phyloP scores from a whole-genome alignment of 2,329 filamentous ascomycete species.

The Apiospora rasikravindrae region DNA sequence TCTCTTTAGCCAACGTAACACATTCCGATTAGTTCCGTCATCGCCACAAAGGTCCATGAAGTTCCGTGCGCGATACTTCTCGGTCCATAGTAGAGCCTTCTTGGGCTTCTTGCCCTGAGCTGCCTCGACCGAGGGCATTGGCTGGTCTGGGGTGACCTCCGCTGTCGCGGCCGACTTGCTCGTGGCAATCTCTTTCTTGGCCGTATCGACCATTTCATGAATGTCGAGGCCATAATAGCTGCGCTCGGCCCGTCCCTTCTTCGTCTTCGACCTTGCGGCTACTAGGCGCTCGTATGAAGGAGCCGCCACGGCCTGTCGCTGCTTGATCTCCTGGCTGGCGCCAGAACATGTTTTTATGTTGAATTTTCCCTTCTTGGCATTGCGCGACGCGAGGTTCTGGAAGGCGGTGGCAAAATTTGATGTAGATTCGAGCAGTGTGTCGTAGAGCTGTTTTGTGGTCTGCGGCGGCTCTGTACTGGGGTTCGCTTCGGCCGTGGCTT shows the following conservation, averaged over 20 bases:
- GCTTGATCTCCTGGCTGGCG: constrained; percentile 58
- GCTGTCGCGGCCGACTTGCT: constrained; percentile 36
- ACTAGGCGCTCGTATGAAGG: constrained; percentile 71
- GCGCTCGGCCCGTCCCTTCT: constrained; percentile 70
- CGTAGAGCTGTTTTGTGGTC: constrained; percentile 21
- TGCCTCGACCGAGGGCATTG: constrained; percentile 51
- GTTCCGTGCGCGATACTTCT: constrained; percentile 91
- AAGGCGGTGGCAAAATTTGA: constrained; percentile 30
- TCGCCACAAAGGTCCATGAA: constrained; percentile 96
- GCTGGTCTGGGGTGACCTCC: constrained; percentile 38
- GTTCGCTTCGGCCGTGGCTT: background rate
- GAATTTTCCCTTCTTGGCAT: constrained; percentile 38
- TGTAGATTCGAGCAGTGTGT: constrained; percentile 30
- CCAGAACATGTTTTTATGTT: constrained; percentile 63
- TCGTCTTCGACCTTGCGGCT: constrained; percentile 68
- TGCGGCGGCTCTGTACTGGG: background rate
- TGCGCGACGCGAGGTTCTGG: constrained; percentile 28
- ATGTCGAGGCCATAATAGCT: constrained; percentile 95
- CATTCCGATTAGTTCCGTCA: constrained; percentile 87
- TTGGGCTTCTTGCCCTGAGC: constrained; percentile 46
- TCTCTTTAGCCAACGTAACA: constrained; percentile 89
- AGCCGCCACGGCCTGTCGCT: constrained; percentile 52
- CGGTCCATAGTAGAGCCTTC: constrained; percentile 81
- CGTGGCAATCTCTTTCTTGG: constrained; percentile 62
- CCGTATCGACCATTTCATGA: constrained; percentile 78